Evolutionary conservation across 306 rosid genomes (phyloP), one percentile per base, ranked within the genome.

Genomic region (apple (Malus domestica)): DNA sequence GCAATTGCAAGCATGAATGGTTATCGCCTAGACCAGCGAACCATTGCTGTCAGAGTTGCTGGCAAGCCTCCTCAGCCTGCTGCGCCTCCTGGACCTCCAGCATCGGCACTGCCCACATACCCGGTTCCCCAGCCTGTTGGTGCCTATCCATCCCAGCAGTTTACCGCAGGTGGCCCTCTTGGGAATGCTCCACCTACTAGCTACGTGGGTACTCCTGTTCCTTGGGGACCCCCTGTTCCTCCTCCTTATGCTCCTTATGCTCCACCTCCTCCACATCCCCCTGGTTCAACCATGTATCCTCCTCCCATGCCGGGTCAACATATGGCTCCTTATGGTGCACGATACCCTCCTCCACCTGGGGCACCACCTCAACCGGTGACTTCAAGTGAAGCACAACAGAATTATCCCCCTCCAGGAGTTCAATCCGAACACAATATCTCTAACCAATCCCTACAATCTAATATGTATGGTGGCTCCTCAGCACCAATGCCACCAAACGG

Each of bases 21-120:
- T 73, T 92, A 86, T 83, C 97, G 92, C 74, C 89, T 95, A 14
- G 99, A 92, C 79, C 97, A 96, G 29, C 85, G 97, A 78, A 92
- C 97, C 40, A 92, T 95, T 85, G 99, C 99, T 38, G 99, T 95
- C 74, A 86, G 99, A 83, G 97, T 95, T 61, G 97, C 99, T 32
- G 99, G 99, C 70, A 89, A 86, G 91, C 99, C 99, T 66, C 99
- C 97, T 44, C 97, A 92, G 88, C 96, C 99, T 70, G 84, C 81
- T 57, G 92, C 89, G 62, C 93, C 98, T 76, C 96, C 97, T 52
- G 93, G 93, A 6, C 97, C 97, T 2, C 97, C 97, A 0, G 83
- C 93, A 7, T 85, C 97, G 2, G 75, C 90, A 22, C 78, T 84
- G 80, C 89, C 97, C 33, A 74, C 99, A 20, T 95, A 88, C 81